Evolutionary conservation across 148 eudicot genomes (phyloP), one percentile per base, ranked within the genome.

Genomic region (Pharnaceum exiguum): DNA sequence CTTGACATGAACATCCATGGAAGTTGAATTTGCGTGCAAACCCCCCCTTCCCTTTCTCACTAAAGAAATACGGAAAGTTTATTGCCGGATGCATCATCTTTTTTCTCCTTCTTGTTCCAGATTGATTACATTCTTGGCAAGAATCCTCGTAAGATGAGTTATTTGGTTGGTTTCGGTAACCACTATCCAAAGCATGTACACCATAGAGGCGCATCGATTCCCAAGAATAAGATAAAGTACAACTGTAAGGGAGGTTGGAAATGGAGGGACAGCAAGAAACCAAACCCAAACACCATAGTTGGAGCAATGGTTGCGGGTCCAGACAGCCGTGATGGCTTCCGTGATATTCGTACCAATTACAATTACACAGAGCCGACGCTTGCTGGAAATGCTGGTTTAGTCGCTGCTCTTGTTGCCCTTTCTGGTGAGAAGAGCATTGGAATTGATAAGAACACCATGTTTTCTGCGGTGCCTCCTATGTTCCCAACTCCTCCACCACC

Each of bases 241-340:
- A 83, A 72, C 75, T 89, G 97, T 73, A 86, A 86, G 67, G 97
- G 97, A 40, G 95, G 97, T 18, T 89, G 90, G 87, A 86, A 81
- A 37, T 89, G 88, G 90, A 83, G 97, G 67, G 97, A 89, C 60
- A 51, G 76, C 22, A 65, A 68, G 40, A 89, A 86, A 66, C 73
- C 86, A 15, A 86, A 89, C 62, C 95, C 97, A 7, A 83, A 86
- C 65, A 81, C 77, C 8, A 9, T 89, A 29, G 59, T 77, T 0
- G 97, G 97, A 58, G 97, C 97, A 51, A 86, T 89, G 97, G 97
- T 83, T 59, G 95, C 97, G 2, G 97, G 97, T 7, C 97, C 97
- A 4, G 97, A 89, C 76, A 79, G 49, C 45, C 88, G 58, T 1
- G 97, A 89, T 15, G 90, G 97, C 11, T 89, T 86, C 79, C 85